These are phyloP conservation scores for Mucor indicus DNA, from an alignment of 371 early-diverging fungal species.

Conservation along the genomic window DNA sequence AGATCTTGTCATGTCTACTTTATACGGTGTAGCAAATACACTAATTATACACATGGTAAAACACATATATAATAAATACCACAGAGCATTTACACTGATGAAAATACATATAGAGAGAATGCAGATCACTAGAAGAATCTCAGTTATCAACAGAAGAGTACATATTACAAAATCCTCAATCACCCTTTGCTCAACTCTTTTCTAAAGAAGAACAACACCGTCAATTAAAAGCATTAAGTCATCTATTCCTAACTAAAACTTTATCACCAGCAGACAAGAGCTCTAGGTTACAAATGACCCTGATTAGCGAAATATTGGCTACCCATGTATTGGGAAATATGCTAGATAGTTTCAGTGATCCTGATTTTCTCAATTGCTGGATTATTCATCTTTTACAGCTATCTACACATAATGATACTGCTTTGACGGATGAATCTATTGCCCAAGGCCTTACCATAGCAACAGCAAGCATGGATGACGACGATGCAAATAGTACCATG, in stretches of 20 bases:
- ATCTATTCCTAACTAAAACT: constrained; percentile 29
- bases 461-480: background rate
- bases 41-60: constrained; percentile 52
- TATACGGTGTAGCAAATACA: constrained; percentile 48
- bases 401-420: constrained; percentile 4
- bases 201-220: constrained; percentile 38
- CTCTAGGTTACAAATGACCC: constrained; percentile 23
- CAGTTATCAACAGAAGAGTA: constrained; percentile 32
- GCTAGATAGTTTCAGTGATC: constrained; percentile 34
- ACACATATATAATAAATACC: background rate
- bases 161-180: constrained; percentile 36
- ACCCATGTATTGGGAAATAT: constrained; percentile 34
- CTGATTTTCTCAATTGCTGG: constrained; percentile 41
- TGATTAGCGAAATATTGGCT: constrained; percentile 40
- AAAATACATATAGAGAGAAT: constrained; percentile 31
- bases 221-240: constrained; percentile 32
- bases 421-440: no score
- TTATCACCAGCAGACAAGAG: constrained; percentile 28
- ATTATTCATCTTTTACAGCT: constrained; percentile 35
- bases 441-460: background rate
- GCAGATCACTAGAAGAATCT: constrained; percentile 38
- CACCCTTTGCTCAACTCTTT: constrained; percentile 46
- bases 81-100: no score
- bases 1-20: constrained; percentile 44
- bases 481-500: constrained; percentile 3